Evolutionary conservation across 2,329 filamentous ascomycete species (phyloP).

Genomic region (Diatrype stigma): DNA sequence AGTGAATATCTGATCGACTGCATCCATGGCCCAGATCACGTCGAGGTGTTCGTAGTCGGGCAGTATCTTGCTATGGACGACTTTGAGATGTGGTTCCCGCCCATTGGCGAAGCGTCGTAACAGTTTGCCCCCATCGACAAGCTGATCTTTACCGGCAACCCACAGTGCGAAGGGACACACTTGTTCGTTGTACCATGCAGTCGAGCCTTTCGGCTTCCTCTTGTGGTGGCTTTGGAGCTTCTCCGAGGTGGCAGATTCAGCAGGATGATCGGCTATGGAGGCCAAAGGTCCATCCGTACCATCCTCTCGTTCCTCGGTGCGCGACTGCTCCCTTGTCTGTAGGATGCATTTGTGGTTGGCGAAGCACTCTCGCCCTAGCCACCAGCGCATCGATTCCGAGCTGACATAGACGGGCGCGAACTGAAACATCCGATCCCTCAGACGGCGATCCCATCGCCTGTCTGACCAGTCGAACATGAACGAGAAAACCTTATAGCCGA

Average conservation of each 20-base stretch:
- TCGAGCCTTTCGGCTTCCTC: constrained; percentile 42
- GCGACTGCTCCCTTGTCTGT: constrained; percentile 66
- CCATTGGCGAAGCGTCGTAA: constrained; percentile 70
- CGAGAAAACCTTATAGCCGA: constrained; percentile 85
- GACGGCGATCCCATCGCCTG: constrained; percentile 72
- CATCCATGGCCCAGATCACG: constrained; percentile 92
- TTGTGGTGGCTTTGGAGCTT: constrained; percentile 29
- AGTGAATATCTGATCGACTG: constrained; percentile 73
- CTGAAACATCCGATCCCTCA: constrained; percentile 82
- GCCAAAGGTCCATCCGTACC: constrained; percentile 37
- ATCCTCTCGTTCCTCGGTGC: constrained; percentile 58
- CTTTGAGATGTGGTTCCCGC: constrained; percentile 72
- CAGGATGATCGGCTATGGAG: constrained; percentile 23
- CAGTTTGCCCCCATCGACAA: constrained; percentile 77
- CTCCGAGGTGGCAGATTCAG: constrained; percentile 15
- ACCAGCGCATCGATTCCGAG: constrained; percentile 91
- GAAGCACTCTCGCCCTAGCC: constrained; percentile 85
- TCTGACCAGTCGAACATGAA: constrained; percentile 91
- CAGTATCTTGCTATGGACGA: constrained; percentile 80
- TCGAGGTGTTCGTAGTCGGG: constrained; percentile 91
- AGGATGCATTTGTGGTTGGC: constrained; percentile 78
- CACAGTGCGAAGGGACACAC: constrained; percentile 84
- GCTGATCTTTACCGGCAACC: constrained; percentile 76
- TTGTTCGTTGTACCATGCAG: constrained; percentile 77
- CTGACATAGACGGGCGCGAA: constrained; percentile 90